These are phyloP conservation scores for Emergomyces orientalis DNA, from an alignment of 2,329 filamentous ascomycete species.

Conservation along the genomic window DNA sequence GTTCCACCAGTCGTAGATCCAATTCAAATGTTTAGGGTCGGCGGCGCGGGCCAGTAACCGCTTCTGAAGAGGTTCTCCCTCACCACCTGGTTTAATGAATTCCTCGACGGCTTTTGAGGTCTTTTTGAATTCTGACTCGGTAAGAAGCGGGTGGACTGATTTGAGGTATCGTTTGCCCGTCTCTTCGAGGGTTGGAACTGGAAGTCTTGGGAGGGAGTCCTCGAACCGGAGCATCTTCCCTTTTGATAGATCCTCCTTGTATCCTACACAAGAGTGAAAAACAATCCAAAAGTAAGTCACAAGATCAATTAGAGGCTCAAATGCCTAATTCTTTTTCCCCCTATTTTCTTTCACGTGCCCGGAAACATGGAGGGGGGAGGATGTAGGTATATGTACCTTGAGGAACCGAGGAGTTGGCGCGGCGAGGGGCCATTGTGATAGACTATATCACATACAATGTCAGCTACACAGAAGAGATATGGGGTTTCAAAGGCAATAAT, in stretches of 20 bases:
- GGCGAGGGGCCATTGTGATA: constrained; percentile 31
- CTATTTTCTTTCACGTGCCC: neutral
- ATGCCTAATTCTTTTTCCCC: neutral
- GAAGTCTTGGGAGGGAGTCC: constrained; percentile 54
- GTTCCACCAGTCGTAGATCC: constrained; percentile 99
- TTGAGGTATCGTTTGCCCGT: constrained; percentile 57
- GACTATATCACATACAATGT: neutral
- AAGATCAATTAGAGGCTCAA: constrained; percentile 11
- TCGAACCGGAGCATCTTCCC: constrained; percentile 58
- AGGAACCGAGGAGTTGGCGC: constrained; percentile 33
- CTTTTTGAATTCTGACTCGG: constrained; percentile 47
- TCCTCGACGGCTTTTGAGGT: constrained; percentile 75
- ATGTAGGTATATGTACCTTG: constrained; percentile 30
- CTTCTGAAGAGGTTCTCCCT: constrained; percentile 76
- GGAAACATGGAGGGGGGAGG: neutral
- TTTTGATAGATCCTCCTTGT: constrained; percentile 55
- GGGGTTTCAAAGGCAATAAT: neutral
- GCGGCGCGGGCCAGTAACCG: constrained; percentile 71
- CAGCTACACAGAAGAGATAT: neutral
- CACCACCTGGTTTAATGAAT: constrained; percentile 78
- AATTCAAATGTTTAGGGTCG: constrained; percentile 77
- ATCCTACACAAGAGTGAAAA: constrained; percentile 38
- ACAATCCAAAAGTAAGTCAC: constrained; percentile 6
- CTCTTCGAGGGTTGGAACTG: constrained; percentile 55
- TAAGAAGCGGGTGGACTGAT: constrained; percentile 55